Evolutionary conservation across 2,329 filamentous ascomycete genomes (phyloP).

Genomic region (Camillea tinctor): DNA sequence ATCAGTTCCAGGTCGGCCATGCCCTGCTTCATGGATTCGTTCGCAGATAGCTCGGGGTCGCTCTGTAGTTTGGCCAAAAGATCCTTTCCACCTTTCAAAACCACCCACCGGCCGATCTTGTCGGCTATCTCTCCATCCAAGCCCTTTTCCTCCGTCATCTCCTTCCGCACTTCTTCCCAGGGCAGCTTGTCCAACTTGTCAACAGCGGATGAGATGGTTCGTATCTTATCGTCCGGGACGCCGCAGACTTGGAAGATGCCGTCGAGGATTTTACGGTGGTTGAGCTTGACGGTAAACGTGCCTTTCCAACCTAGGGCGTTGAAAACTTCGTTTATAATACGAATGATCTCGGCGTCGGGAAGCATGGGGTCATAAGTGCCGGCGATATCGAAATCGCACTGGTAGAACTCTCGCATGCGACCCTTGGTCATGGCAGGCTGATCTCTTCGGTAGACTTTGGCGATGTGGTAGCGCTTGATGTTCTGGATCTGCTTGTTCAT

Average conservation of each 20-base stretch:
- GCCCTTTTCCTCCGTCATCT: constrained; percentile 77
- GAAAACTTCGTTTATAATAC: constrained; percentile 71
- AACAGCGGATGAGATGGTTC: constrained; percentile 72
- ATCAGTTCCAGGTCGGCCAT: constrained; percentile 68
- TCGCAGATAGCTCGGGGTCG: constrained; percentile 59
- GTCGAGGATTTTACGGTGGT: constrained; percentile 77
- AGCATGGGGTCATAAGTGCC: constrained; percentile 72
- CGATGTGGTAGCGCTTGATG: constrained; percentile 77
- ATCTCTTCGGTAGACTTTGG: constrained; percentile 77
- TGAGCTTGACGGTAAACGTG: constrained; percentile 73
- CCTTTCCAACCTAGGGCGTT: constrained; percentile 67
- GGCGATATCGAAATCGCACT: constrained; percentile 79
- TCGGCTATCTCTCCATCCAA: constrained; percentile 65
- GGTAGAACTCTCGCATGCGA: constrained; percentile 77
- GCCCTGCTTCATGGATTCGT: constrained; percentile 64
- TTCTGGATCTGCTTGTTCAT: constrained; percentile 67
- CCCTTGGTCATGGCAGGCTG: constrained; percentile 77
- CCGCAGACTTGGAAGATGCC: constrained; percentile 78
- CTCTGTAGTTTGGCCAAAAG: constrained; percentile 59
- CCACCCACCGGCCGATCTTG: constrained; percentile 70
- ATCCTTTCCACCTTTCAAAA: constrained; percentile 64
- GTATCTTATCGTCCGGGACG: constrained; percentile 70
- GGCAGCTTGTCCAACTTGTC: constrained; percentile 78
- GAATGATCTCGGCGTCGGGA: constrained; percentile 70
- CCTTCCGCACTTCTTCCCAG: constrained; percentile 71